Evolutionary conservation across 148 eudicot genomes (phyloP).

Genomic region (Vaccinium corymbosum): DNA sequence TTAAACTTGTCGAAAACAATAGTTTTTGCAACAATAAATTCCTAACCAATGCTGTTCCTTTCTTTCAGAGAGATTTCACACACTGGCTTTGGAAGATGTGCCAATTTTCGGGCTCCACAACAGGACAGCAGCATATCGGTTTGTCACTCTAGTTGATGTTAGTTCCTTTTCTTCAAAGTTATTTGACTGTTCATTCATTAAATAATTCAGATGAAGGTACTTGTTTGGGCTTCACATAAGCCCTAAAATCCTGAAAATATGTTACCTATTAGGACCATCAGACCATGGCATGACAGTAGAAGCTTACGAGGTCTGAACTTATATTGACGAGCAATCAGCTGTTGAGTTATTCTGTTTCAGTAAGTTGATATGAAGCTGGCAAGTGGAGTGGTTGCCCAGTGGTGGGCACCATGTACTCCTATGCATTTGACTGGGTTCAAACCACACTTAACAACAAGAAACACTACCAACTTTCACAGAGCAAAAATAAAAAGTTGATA

Average conservation of each 20-base stretch:
- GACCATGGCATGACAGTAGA: neutral
- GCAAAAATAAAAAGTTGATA: neutral
- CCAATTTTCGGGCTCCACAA: slow-evolving; percentile 80
- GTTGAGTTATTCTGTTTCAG: slow-evolving; percentile 1
- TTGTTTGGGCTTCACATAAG: neutral
- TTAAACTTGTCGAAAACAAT: neutral
- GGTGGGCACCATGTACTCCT: too few species aligned
- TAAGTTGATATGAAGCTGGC: neutral
- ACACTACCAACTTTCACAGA: too few species aligned
- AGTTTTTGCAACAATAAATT: neutral
- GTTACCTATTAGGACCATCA: neutral
- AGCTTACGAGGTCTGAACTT: neutral
- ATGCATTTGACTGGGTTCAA: too few species aligned
- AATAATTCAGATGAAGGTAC: neutral
- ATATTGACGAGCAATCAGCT: neutral
- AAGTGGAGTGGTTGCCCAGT: too few species aligned
- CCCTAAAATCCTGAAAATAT: neutral
- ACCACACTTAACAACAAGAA: too few species aligned
- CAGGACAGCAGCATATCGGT: slow-evolving; percentile 90
- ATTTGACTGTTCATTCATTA: neutral
- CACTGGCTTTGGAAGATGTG: slow-evolving; percentile 77
- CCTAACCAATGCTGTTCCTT: neutral
- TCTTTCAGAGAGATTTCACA: slow-evolving; percentile 74
- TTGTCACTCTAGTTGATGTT: slow-evolving; percentile 92
- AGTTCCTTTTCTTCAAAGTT: slow-evolving; percentile 33